Base-by-base conservation (phyloP, 78 protist genomes). In the Dictyostelium capitatum region DNA sequence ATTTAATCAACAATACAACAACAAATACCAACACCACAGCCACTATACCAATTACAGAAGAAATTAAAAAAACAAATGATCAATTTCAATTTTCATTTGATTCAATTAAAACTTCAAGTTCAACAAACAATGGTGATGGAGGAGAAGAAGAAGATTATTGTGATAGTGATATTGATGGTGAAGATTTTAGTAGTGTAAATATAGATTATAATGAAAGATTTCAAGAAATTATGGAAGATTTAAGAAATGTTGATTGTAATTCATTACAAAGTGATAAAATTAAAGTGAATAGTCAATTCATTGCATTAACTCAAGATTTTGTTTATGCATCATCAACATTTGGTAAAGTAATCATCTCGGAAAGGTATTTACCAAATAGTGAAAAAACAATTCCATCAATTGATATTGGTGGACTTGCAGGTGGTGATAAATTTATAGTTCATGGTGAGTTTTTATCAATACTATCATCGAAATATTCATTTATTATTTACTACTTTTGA, bases 391-490 rank as follows among this genome's bases (percentile, higher is more conserved):
- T 93, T 23, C 89, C 90, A 50, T 91, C 96, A 0, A 79, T 77
- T 17, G 91, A 83, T 73, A 93, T 93, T 14, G 96, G 96, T 23
- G 96, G 96, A 41, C 10, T 93, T 0, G 96, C 96, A n/a, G 90
- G 90, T 41, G 95, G 87, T 20, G 84, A 91, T 54, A 91, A 77
- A 56, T 91, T 65, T 46, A 69, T 91, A 2, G 65, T 77, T 6
- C 93, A 83, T 72, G 96, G 94, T n/a, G n/a, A n/a, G n/a, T n/a
- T n/a, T n/a, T n/a, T n/a, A n/a, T n/a, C n/a, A n/a, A n/a, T n/a
- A n/a, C n/a, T n/a, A n/a, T n/a, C n/a, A n/a, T n/a, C n/a, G n/a
- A n/a, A n/a, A n/a, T n/a, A n/a, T n/a, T n/a, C n/a, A n/a, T n/a
- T n/a, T n/a, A n/a, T n/a, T n/a, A n/a, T n/a, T n/a, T n/a, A n/a